phyloP scores from a whole-genome alignment of 169 alveolate species.

The Plasmodium gallinaceum region DNA sequence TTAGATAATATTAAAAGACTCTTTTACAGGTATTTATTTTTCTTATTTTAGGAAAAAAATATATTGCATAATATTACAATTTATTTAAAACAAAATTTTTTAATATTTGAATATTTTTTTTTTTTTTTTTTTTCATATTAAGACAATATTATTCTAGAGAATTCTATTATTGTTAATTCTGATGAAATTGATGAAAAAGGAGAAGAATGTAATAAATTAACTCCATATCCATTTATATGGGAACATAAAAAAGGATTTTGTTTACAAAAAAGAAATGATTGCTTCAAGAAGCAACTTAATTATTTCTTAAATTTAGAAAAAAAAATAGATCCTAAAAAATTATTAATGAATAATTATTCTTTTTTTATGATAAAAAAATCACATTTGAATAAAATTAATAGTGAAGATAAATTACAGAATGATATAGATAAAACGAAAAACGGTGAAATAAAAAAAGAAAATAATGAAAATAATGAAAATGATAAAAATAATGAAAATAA shows the following conservation, averaged over 20 bases:
- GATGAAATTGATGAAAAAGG: constrained; percentile 43
- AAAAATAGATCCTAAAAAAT: not conserved
- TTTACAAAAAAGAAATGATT: constrained; percentile 5
- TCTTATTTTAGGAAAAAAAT: not conserved
- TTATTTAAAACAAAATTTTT: not conserved
- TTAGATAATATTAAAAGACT: constrained; percentile 33
- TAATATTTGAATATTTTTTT: not conserved
- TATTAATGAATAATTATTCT: constrained; percentile 16
- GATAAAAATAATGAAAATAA: not conserved
- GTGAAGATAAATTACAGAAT: not conserved
- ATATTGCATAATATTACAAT: not conserved
- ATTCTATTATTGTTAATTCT: constrained; percentile 15
- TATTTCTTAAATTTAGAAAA: constrained; percentile 27
- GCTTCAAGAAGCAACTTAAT: constrained; percentile 29
- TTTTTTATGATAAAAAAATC: constrained; percentile 38
- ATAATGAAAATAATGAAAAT: not conserved
- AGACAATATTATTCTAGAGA: constrained; percentile 31
- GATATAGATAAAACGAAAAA: not conserved
- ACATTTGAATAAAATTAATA: not conserved
- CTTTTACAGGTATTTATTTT: constrained; percentile 35
- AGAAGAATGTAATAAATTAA: constrained; percentile 20
- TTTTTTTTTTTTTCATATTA: not conserved
- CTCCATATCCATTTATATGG: constrained; percentile 34
- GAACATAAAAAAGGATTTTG: constrained; percentile 31
- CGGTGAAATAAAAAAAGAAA: not conserved